These are phyloP conservation scores for Brasilioporus rufonigricans DNA, from an alignment of 768 basidiomycete genomes.

Conservation along the genomic window DNA sequence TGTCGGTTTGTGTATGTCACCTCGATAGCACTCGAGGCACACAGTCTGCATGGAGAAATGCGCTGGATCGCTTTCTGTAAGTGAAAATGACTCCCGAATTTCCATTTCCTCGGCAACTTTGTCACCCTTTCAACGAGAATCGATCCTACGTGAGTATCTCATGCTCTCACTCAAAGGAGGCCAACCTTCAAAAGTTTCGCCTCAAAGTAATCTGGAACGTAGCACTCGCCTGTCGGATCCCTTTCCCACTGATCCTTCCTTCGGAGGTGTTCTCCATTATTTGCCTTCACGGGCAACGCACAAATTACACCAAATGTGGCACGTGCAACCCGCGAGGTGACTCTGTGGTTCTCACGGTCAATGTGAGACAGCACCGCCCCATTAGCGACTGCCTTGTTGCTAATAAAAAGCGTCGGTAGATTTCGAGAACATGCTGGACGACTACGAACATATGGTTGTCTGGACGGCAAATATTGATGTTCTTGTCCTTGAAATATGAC, in stretches of 20 bases:
- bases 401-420: background rate
- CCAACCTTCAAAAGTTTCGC: background rate
- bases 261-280: conserved; percentile 3
- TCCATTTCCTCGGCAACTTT: conserved; percentile 1
- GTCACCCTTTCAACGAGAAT: background rate
- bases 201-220: conserved; percentile 12
- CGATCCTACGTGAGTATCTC: background rate
- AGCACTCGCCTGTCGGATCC: background rate
- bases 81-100: conserved; percentile 9
- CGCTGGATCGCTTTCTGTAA: background rate
- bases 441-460: conserved; percentile 7
- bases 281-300: background rate
- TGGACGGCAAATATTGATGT: conserved; percentile 3
- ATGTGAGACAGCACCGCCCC: background rate
- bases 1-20: conserved; percentile 2
- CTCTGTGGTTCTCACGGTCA: background rate
- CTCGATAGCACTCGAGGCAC: conserved; percentile 9
- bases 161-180: background rate
- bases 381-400: conserved; percentile 9
- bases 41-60: conserved; percentile 6
- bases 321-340: background rate
- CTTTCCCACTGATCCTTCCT: background rate
- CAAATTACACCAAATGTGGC: background rate
- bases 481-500: conserved; percentile 4
- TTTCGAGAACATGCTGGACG: background rate